Evolutionary conservation across 768 basidiomycete genomes (phyloP).

Genomic region (Amanita polypyramis): DNA sequence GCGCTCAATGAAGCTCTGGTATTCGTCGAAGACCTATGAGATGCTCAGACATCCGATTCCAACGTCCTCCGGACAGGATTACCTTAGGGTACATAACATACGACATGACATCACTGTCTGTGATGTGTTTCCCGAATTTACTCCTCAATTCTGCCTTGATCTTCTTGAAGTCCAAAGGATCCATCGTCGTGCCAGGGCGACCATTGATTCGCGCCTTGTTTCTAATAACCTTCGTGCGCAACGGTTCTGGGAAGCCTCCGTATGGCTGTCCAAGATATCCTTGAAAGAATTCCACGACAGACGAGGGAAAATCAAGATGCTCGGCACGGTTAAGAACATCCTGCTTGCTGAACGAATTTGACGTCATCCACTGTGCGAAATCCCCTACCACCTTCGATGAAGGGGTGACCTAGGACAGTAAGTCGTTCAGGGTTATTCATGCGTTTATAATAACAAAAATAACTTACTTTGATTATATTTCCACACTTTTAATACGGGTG

Average conservation of each 20-base stretch:
- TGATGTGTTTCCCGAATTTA: slow-evolving; percentile 93
- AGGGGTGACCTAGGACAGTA: slow-evolving; percentile 65
- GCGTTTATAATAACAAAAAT: background rate
- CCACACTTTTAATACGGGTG: slow-evolving; percentile 54
- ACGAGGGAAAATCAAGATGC: slow-evolving; percentile 93
- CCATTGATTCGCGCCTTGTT: slow-evolving; percentile 90
- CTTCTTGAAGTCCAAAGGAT: slow-evolving; percentile 90
- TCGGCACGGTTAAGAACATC: slow-evolving; percentile 84
- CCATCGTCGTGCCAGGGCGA: slow-evolving; percentile 83
- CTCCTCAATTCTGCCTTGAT: slow-evolving; percentile 87
- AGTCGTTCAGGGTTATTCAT: background rate
- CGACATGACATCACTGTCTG: slow-evolving; percentile 85
- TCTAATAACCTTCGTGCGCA: slow-evolving; percentile 86
- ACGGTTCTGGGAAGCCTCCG: slow-evolving; percentile 97
- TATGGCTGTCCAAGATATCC: slow-evolving; percentile 97
- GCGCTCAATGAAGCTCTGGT: slow-evolving; percentile 88
- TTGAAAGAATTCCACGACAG: slow-evolving; percentile 98
- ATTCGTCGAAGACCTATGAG: slow-evolving; percentile 89
- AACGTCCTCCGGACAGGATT: slow-evolving; percentile 10
- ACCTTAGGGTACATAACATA: slow-evolving; percentile 99
- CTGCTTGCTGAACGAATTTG: slow-evolving; percentile 79
- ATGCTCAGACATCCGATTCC: background rate
- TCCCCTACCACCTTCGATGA: slow-evolving; percentile 99
- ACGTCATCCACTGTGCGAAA: slow-evolving; percentile 99
- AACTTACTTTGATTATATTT: slow-evolving; percentile 79